Base-by-base conservation (phyloP, 2,329 filamentous ascomycete species). In the Ophiostoma sp. region DNA sequence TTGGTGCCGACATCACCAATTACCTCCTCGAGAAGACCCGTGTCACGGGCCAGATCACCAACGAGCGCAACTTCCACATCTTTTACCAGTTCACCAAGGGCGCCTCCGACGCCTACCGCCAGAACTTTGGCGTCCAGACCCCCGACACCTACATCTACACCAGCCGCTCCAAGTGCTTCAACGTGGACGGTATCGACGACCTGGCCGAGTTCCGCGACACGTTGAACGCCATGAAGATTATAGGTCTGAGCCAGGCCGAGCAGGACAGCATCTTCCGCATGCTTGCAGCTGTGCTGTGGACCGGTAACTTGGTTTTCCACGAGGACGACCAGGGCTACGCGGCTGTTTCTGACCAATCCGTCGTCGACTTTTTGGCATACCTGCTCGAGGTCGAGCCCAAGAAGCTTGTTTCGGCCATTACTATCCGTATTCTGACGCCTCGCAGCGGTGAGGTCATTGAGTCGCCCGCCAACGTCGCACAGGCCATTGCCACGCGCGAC, bases 41-140 rank as follows among this genome's bases (percentile, higher is more conserved):
- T 84, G 96, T 99, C 22, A 94, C 97, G 11, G 94, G 95, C 19
- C 96, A 98, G 84, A 98, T 98, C 78, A 87, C 85, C 74, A 97
- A 98, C 81, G 96, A 99, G 87, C 90, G 96, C 78, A 98, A 97
- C 84, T 99, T 99, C 83, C 96, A 99, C 84, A 98, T 99, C 79
- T 99, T 99, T 82, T 99, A 99, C 84, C 96, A 99, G 82, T 98
- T 98, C 82, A 93, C 96, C 64, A 99, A 98, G 84, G 94, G 93
- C 3, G 95, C 95, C 11, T 92, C 94, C n/a, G 87, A 92, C 77
- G 89, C 92, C 74, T 97, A 98, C 82, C 88, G 94, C 81, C 90
- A 96, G 79, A 90, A 86, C n/a, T 98, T 93, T 80, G 96, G 96
- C 69, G 86, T 99, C 25, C 95, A 98, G 81, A 92, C 92, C 78